These are phyloP conservation scores for Tricholoma hemisulphureum DNA, from an alignment of 768 basidiomycete genomes.

Conservation along the genomic window DNA sequence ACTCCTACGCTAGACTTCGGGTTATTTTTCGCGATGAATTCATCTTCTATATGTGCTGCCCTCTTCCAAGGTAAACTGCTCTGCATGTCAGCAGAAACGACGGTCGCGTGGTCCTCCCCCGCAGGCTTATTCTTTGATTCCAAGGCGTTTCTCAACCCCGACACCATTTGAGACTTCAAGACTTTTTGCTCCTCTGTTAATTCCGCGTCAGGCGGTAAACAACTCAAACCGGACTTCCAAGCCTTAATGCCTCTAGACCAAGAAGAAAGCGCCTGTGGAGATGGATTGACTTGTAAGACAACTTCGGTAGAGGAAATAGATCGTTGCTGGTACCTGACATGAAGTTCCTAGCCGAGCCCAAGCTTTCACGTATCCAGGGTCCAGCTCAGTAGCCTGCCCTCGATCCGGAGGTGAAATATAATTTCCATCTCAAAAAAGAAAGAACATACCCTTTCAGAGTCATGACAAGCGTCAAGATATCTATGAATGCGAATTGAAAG, in stretches of 20 bases:
- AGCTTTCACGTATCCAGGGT: slow-evolving; percentile 41
- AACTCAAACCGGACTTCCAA: slow-evolving; percentile 32
- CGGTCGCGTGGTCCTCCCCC: neutral
- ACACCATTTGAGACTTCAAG: slow-evolving; percentile 35
- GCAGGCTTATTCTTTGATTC: neutral
- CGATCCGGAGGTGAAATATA: neutral
- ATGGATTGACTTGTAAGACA: neutral
- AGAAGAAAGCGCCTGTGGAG: slow-evolving; percentile 19
- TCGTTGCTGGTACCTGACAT: slow-evolving; percentile 20
- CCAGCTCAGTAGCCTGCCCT: slow-evolving; percentile 37
- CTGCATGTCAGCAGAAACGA: neutral
- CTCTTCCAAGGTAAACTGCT: slow-evolving; percentile 27
- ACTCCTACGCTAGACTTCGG: slow-evolving; percentile 19
- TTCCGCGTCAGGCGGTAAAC: slow-evolving; percentile 26
- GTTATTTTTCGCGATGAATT: slow-evolving; percentile 16
- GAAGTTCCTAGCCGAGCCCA: slow-evolving; percentile 42
- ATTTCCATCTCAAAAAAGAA: neutral
- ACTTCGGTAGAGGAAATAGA: no score
- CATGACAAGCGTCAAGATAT: slow-evolving; percentile 31
- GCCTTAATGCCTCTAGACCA: slow-evolving; percentile 20
- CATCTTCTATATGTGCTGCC: slow-evolving; percentile 19
- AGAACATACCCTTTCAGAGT: slow-evolving; percentile 29
- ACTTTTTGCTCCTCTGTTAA: slow-evolving; percentile 29
- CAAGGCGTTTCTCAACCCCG: slow-evolving; percentile 26
- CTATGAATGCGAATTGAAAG: slow-evolving; percentile 10